A percentile compares a stretch with the other conserved stretches of the same genome.
Conservation (phyloP, 768 basidiomycete species). For the Phylloporus sp. region DNA sequence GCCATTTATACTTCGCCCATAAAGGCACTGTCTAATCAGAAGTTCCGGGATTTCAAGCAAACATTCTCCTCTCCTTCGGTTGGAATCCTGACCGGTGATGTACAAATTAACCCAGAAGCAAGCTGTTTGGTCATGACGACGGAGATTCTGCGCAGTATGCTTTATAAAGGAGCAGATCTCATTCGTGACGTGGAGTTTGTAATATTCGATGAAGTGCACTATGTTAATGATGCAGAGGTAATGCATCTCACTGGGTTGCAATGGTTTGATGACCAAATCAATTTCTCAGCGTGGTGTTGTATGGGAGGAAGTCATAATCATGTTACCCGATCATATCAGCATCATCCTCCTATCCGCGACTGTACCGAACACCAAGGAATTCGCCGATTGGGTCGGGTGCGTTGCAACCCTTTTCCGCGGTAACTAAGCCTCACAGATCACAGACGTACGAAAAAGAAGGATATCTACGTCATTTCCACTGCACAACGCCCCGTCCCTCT, state of each 20-base stretch:
- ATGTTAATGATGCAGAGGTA: conserved; percentile 98
- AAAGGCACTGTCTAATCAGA: conserved; percentile 97
- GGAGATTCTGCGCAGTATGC: conserved; percentile 96
- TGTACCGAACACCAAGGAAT: conserved; percentile 96
- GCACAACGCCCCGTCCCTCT: conserved; percentile 94
- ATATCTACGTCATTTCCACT: conserved; percentile 98
- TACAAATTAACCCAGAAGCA: conserved; percentile 98
- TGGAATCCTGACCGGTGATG: conserved; percentile 96
- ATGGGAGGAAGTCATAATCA: conserved; percentile 99
- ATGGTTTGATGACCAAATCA: conserved; percentile 12
- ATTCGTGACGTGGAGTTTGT: conserved; percentile 99
- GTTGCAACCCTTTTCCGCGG: conserved; percentile 25
- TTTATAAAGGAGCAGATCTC: conserved; percentile 97
- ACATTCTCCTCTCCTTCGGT: conserved; percentile 90
- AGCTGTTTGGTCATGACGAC: conserved; percentile 97
- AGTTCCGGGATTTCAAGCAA: conserved; percentile 97
- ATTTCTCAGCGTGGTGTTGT: conserved; percentile 85
- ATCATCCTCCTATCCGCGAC: conserved; percentile 97
- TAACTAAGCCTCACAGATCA: conserved; percentile 4
- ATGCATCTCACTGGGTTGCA: conserved; percentile 12
- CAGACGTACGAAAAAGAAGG: conserved; percentile 98
- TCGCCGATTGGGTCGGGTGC: conserved; percentile 99
- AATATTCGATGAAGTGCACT: conserved; percentile 99
- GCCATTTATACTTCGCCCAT: conserved; percentile 99
- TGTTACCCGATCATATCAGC: conserved; percentile 97